Conservation (phyloP, 2,329 filamentous ascomycete species). For the Botrytis deweyae region DNA sequence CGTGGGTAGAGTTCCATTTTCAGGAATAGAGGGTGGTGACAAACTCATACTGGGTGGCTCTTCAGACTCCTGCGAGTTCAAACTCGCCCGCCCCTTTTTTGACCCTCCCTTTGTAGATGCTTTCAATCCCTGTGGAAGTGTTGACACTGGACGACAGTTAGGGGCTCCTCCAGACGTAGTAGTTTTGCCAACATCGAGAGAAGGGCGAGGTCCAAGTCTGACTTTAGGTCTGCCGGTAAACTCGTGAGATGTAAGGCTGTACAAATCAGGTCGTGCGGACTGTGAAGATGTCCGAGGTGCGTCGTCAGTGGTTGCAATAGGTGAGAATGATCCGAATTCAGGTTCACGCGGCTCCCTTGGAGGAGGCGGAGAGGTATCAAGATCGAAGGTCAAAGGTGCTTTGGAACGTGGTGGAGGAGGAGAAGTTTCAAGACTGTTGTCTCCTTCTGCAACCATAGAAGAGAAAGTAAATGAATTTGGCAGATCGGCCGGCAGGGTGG, state of each 20-base stretch:
- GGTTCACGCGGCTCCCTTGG: slow-evolving; percentile 26
- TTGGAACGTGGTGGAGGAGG: slow-evolving; percentile 30
- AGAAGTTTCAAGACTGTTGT: slow-evolving; percentile 31
- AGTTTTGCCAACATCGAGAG: slow-evolving; percentile 62
- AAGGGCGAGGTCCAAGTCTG: slow-evolving; percentile 84
- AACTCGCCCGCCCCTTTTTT: slow-evolving; percentile 49
- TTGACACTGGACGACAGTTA: slow-evolving; percentile 69
- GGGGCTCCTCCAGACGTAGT: slow-evolving; percentile 58
- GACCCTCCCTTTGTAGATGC: slow-evolving; percentile 56
- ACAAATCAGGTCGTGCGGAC: slow-evolving; percentile 52
- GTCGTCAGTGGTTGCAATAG: slow-evolving; percentile 30
- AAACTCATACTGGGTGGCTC: slow-evolving; percentile 36
- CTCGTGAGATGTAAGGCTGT: slow-evolving; percentile 50
- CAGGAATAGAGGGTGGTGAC: slow-evolving; percentile 34
- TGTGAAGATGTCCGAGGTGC: slow-evolving; percentile 46
- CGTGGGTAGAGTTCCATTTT: slow-evolving; percentile 23
- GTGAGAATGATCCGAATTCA: slow-evolving; percentile 28
- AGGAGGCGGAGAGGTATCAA: slow-evolving; percentile 22
- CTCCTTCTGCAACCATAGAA: slow-evolving; percentile 26
- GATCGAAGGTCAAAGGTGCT: slow-evolving; percentile 17
- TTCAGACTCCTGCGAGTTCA: slow-evolving; percentile 42
- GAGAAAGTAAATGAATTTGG: slow-evolving; percentile 26
- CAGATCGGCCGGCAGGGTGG: slow-evolving; percentile 24
- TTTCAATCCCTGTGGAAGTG: slow-evolving; percentile 78
- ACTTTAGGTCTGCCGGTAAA: slow-evolving; percentile 70